These are phyloP conservation scores for Dactylellina drechsleri DNA, from an alignment of 2,329 filamentous ascomycete genomes.

Conservation along the genomic window DNA sequence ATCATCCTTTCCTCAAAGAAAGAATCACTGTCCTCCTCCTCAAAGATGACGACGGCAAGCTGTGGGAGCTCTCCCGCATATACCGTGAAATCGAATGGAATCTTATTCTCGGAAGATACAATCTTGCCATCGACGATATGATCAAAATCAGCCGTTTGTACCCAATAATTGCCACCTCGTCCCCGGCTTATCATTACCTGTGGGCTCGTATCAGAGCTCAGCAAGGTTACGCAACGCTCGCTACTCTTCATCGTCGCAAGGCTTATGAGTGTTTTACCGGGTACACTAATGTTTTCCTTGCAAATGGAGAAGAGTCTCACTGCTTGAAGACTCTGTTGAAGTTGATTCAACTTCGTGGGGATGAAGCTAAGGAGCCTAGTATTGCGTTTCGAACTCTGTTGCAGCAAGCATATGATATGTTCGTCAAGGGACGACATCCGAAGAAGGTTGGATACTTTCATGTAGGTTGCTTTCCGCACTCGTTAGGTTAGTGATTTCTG, in stretches of 20 bases:
- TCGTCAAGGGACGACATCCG: constrained; percentile 23
- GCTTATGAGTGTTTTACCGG: constrained; percentile 27
- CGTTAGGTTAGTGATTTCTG: not conserved
- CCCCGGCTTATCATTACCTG: constrained; percentile 34
- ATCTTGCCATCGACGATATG: constrained; percentile 9
- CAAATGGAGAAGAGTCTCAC: constrained; percentile 10
- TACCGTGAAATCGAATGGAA: constrained; percentile 29
- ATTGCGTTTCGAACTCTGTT: constrained; percentile 23
- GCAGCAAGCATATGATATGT: constrained; percentile 19
- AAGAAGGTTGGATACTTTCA: constrained; percentile 37
- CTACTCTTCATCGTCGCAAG: constrained; percentile 6
- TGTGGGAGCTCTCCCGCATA: constrained; percentile 24
- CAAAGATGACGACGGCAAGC: constrained; percentile 12
- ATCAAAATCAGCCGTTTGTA: constrained; percentile 6
- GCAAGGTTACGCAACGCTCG: constrained; percentile 24
- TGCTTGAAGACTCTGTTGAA: constrained; percentile 20
- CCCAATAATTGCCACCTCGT: constrained; percentile 4
- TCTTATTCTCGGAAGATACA: constrained; percentile 25
- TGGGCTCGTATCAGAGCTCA: constrained; percentile 17
- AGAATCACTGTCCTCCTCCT: constrained; percentile 29
- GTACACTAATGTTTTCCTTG: constrained; percentile 21
- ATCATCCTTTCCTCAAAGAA: constrained; percentile 34
- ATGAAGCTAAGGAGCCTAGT: not conserved
- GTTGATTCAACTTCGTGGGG: constrained; percentile 24
- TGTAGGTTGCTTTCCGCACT: constrained; percentile 26